Evolutionary conservation across 2,329 filamentous ascomycete species (phyloP).

Genomic region (Ophiostoma sp.): DNA sequence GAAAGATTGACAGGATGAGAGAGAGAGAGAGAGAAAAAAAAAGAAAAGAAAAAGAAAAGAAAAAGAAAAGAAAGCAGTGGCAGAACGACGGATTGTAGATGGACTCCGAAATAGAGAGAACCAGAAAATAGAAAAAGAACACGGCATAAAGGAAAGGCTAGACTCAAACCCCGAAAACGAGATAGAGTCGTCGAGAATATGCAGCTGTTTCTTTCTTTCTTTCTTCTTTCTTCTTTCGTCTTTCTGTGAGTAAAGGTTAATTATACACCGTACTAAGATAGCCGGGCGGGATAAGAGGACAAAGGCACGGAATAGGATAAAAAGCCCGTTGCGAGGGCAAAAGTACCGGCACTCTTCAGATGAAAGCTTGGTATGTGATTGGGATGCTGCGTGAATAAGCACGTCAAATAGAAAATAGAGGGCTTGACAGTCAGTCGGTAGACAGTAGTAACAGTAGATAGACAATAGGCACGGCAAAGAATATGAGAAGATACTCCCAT

Average conservation of each 20-base stretch:
- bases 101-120: background rate
- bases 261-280: background rate
- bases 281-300: background rate
- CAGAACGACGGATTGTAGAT: background rate
- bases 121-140: background rate
- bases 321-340: background rate
- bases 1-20: background rate
- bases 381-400: background rate
- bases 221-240: too few species aligned
- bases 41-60: background rate
- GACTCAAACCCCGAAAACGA: background rate
- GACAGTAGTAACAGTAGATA: background rate
- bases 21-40: too few species aligned
- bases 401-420: background rate
- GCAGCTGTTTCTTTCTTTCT: background rate
- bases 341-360: background rate
- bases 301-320: slow-evolving; percentile 2
- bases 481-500: too few species aligned
- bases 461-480: background rate
- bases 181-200: background rate
- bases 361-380: background rate
- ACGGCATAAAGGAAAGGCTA: too few species aligned
- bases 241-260: too few species aligned
- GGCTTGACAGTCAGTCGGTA: background rate
- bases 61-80: background rate